Conservation (phyloP, 2,329 filamentous ascomycete genomes). For the Penicillium aurantiogriseum region DNA sequence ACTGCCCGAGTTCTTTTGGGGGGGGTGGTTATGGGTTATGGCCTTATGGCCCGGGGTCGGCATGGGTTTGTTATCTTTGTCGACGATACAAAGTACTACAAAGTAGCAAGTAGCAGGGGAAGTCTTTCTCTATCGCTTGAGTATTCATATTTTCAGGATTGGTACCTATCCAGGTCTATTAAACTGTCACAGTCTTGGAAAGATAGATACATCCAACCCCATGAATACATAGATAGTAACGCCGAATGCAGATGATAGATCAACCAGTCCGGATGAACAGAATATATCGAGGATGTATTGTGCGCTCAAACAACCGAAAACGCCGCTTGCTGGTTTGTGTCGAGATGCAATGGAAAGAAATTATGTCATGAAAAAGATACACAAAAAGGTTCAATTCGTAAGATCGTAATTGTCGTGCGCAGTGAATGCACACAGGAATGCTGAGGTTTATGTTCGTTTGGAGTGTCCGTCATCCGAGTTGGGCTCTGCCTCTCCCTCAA, state of each 20-base stretch:
- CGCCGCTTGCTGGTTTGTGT: slow-evolving; percentile 12
- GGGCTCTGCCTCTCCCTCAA: slow-evolving; percentile 18
- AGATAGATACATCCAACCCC: background rate
- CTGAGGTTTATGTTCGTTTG: slow-evolving; percentile 28
- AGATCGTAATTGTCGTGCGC: slow-evolving; percentile 11
- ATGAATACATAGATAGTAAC: background rate
- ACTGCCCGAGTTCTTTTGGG: background rate
- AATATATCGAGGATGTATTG: background rate
- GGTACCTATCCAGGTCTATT: background rate
- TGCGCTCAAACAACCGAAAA: background rate
- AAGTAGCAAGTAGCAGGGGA: background rate
- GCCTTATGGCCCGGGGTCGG: background rate
- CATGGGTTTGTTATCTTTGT: background rate
- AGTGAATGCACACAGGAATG: background rate
- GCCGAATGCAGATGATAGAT: background rate
- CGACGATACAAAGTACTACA: background rate
- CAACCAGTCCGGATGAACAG: background rate
- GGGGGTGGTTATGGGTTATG: background rate
- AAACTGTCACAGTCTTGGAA: background rate
- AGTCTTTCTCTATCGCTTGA: background rate
- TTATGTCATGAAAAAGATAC: background rate
- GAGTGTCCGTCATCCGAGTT: slow-evolving; percentile 20
- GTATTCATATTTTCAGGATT: background rate
- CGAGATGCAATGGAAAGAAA: slow-evolving; percentile 9
- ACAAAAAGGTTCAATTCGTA: slow-evolving; percentile 2